Base-by-base conservation (phyloP, 306 rosid species). In the Glycine soja region DNA sequence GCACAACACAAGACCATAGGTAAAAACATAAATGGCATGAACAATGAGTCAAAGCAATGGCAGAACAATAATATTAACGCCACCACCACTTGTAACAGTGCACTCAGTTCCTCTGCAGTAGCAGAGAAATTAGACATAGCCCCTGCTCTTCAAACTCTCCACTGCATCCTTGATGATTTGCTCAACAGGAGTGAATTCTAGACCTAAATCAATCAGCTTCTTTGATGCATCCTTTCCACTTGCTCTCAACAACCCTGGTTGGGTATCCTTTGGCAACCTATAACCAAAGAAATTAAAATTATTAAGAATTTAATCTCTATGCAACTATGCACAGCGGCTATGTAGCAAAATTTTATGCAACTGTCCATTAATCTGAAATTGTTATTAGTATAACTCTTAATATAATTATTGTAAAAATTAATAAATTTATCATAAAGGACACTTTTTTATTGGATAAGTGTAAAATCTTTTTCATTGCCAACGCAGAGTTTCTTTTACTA, bases 161-260 rank as follows among this genome's bases (percentile, higher is more conserved):
- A 90, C 95, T 34, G 90, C 84, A 47, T 94, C 98, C 85, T 80
- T 94, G 81, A 94, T 91, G 10, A 92, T 92, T 75, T 92, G 88
- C 52, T 92, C 98, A 64, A 90, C 83, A 14, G 94, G 97, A 52
- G 88, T 91, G 87, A 92, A 92, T 8, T 90, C 83, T 50, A 92
- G 38, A 1, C 97, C 97, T 84, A 94, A 64, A 52, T 91, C 91
- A 59, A 89, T 94, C 72, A 94, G 82, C 81, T 94, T 94, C 86
- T 90, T 92, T 0, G 89, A 81, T 34, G 85, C 97, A 43, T 88
- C 77, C 62, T 89, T 81, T 46, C 89, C 81, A 74, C 97, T 85
- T 46, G 90, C 81, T 76, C 97, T 90, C 87, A 92, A 56, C 85
- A 92, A 43, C 24, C 89, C 97, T 4, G 91, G 91, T 56, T 94